phyloP scores from a whole-genome alignment of 1,284 basidiomycete genomes.

The Amylostereum areolatum region DNA sequence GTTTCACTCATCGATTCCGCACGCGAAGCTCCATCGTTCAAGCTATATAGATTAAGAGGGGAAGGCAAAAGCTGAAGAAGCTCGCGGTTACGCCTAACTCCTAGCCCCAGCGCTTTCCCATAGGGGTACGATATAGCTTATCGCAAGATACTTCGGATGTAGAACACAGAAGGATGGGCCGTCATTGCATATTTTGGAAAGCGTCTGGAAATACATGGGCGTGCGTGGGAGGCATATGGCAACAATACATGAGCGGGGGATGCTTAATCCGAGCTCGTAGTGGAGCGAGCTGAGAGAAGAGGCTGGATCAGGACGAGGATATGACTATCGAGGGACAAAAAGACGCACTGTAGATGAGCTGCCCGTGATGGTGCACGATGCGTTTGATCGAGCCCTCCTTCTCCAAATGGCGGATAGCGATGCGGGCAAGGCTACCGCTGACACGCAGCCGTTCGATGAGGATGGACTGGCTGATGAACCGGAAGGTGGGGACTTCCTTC shows the following conservation, averaged over 20 bases:
- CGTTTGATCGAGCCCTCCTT: conserved; percentile 95
- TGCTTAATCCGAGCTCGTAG: conserved; percentile 55
- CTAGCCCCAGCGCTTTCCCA: too few relatives aligned
- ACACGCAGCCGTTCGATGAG: conserved; percentile 97
- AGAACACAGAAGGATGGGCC: too few relatives aligned
- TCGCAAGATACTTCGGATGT: too few relatives aligned
- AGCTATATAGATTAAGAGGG: too few relatives aligned
- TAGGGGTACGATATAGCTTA: too few relatives aligned
- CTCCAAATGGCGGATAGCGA: conserved; percentile 92
- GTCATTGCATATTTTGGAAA: too few relatives aligned
- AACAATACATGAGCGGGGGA: conserved; percentile 19
- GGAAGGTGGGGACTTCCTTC: conserved; percentile 99
- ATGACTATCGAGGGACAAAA: conserved; percentile 2
- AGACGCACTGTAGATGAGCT: conserved; percentile 88
- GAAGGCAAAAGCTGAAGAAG: too few relatives aligned
- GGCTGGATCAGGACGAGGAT: conserved; percentile 7
- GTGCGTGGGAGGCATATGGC: conserved; percentile 23
- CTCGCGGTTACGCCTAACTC: too few relatives aligned
- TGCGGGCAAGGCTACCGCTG: conserved; percentile 91
- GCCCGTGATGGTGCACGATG: conserved; percentile 93
- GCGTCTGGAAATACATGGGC: conserved; percentile 36
- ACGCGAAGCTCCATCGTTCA: too few relatives aligned
- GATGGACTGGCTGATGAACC: conserved; percentile 96
- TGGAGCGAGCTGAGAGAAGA: conserved; percentile 49
- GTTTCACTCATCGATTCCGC: too few relatives aligned